These are phyloP conservation scores for Colletotrichum sojae DNA, from an alignment of 2,329 filamentous ascomycete genomes.

Conservation along the genomic window DNA sequence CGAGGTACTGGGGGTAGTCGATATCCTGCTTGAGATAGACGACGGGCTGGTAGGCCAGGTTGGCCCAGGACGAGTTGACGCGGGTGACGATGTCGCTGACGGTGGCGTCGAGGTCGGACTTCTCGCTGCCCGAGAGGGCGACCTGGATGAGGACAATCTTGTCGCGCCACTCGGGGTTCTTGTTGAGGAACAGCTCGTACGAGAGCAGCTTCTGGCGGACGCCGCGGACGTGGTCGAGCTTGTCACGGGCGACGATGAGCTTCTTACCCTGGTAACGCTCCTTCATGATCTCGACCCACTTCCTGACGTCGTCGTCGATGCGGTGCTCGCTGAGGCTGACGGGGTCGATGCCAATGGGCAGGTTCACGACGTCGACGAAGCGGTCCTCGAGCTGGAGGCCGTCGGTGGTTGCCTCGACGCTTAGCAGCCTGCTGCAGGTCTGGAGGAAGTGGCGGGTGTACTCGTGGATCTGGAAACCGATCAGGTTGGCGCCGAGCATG, in stretches of 20 bases:
- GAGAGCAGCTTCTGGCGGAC: slow-evolving; percentile 94
- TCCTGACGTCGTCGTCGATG: slow-evolving; percentile 78
- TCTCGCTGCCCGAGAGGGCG: slow-evolving; percentile 89
- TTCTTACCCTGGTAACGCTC: slow-evolving; percentile 90
- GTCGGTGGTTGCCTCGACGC: slow-evolving; percentile 89
- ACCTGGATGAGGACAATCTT: slow-evolving; percentile 94
- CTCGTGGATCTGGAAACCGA: slow-evolving; percentile 94
- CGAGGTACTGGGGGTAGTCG: slow-evolving; percentile 92
- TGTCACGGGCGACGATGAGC: slow-evolving; percentile 93
- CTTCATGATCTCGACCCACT: slow-evolving; percentile 85
- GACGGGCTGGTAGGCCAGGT: slow-evolving; percentile 90
- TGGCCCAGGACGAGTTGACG: slow-evolving; percentile 93
- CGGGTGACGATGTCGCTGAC: slow-evolving; percentile 95
- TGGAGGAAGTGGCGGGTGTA: slow-evolving; percentile 96
- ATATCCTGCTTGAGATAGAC: slow-evolving; percentile 97
- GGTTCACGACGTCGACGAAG: slow-evolving; percentile 88
- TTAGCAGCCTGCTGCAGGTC: slow-evolving; percentile 91
- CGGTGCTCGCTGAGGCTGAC: slow-evolving; percentile 80
- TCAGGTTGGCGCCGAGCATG: slow-evolving; percentile 91
- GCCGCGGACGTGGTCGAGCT: slow-evolving; percentile 92
- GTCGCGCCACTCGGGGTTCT: slow-evolving; percentile 90
- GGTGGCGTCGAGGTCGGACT: slow-evolving; percentile 87
- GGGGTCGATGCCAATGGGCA: slow-evolving; percentile 93
- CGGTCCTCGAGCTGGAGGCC: slow-evolving; percentile 93
- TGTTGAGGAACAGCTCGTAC: slow-evolving; percentile 94